phyloP scores from a whole-genome alignment of 495 filamentous ascomycete species.

The Penicillium nucicola region DNA sequence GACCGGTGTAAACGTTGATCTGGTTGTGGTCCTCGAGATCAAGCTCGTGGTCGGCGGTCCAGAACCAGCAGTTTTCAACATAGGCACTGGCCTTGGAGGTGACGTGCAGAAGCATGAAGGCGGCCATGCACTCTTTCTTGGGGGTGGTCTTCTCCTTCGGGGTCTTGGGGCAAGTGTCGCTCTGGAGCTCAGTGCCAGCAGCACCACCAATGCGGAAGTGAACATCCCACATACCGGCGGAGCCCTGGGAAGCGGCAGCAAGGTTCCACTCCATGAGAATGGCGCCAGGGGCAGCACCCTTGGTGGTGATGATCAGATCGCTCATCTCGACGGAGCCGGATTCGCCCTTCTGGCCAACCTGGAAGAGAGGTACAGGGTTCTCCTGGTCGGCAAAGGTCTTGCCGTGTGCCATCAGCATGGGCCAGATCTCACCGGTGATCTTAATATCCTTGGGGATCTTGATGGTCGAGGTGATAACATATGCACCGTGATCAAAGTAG shows the following conservation, averaged over 20 bases:
- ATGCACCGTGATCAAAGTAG: slow-evolving; percentile 91
- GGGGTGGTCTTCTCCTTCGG: slow-evolving; percentile 55
- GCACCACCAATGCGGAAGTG: slow-evolving; percentile 83
- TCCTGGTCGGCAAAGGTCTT: slow-evolving; percentile 63
- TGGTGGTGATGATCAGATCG: slow-evolving; percentile 60
- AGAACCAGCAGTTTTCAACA: slow-evolving; percentile 92
- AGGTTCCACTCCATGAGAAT: slow-evolving; percentile 93
- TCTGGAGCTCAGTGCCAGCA: slow-evolving; percentile 76
- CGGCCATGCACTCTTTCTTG: slow-evolving; percentile 59
- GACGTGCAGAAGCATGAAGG: slow-evolving; percentile 82
- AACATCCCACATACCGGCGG: slow-evolving; percentile 84
- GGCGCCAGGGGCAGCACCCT: slow-evolving; percentile 76
- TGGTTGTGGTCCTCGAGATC: slow-evolving; percentile 74
- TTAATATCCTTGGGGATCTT: slow-evolving; percentile 61
- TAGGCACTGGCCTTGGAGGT: slow-evolving; percentile 69
- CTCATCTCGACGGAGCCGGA: slow-evolving; percentile 76
- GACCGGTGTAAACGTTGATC: slow-evolving; percentile 88
- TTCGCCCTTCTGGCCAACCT: slow-evolving; percentile 78
- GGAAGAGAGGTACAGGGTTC: slow-evolving; percentile 61
- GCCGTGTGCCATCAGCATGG: slow-evolving; percentile 82
- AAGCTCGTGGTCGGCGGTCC: slow-evolving; percentile 92
- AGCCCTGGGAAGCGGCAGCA: slow-evolving; percentile 60
- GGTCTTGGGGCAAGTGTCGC: slow-evolving; percentile 63
- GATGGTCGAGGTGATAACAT: slow-evolving; percentile 80
- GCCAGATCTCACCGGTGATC: slow-evolving; percentile 91